Base-by-base conservation (phyloP, 1,139 yeast genomes). In the Arxiozyma heterogenica region DNA sequence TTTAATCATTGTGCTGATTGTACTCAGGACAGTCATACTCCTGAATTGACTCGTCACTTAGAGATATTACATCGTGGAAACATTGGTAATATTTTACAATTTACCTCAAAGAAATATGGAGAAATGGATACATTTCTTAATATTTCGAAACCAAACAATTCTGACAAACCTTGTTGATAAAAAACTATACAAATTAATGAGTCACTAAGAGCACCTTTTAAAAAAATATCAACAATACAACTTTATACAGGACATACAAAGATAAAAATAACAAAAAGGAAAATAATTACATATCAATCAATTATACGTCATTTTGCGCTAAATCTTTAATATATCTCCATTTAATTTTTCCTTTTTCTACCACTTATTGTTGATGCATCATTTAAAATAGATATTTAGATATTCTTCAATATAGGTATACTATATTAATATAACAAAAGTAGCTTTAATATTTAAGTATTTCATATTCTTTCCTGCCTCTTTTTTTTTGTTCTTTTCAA, bases 91-190 rank as follows among this genome's bases (percentile, higher is more conserved):
- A 39, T 51, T 17, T 41, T 51, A 18, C 45, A 18, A 17, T 51
- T 51, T 18, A 51, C 53, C 3, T 27, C 53, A 17, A 45, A 44
- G 18, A 44, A 44, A 41, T 51, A 51, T 21, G 53, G 53, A n/a
- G 39, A 45, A 11, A 27, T 22, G 38, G 53, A 51, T 41, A 45
- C 53, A n/a, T 51, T 30, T 22, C 27, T 18, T n/a, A 41, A 30
- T 12, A 23, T 17, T 18, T 18, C 41, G 11, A 45, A 30, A 45
- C 21, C 23, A 43, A 22, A 15, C 7, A 6, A 21, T 42, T 34
- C 39, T 15, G 39, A 34, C 15, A 34, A 34, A n/a, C 15, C 39
- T 12, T 34, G 39, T 15, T 34, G 39, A 34, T 15, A 34, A 34
- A 34, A 4, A 12, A 34, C n/a, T 34, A 34, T 34, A 12, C 2